Conservation (phyloP, 148 eudicot genomes). For the Amaranthus hypochondriacus region DNA sequence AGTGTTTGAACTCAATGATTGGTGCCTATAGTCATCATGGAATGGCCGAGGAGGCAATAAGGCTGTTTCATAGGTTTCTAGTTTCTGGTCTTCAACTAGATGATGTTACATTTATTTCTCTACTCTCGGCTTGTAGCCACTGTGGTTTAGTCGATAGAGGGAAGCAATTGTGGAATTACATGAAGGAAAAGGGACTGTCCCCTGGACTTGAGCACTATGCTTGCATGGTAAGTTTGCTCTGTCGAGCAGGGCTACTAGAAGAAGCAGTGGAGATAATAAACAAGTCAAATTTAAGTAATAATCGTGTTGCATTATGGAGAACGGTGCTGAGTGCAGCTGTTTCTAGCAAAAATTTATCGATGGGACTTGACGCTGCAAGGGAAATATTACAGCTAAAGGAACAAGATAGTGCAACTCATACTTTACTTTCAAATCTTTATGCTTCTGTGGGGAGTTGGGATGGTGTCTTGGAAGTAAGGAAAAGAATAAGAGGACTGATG, state of each 20-base stretch:
- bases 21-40: slow-evolving; percentile 79
- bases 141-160: slow-evolving; percentile 57
- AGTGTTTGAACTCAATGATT: slow-evolving; percentile 80
- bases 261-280: slow-evolving; percentile 57
- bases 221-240: slow-evolving; percentile 78
- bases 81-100: slow-evolving; percentile 45
- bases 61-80: slow-evolving; percentile 45
- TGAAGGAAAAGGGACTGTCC: slow-evolving; percentile 46
- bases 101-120: slow-evolving; percentile 59
- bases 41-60: slow-evolving; percentile 55
- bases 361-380: slow-evolving; percentile 57
- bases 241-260: slow-evolving; percentile 68
- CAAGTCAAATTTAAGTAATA: slow-evolving; percentile 40
- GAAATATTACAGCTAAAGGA: slow-evolving; percentile 38
- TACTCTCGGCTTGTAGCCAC: slow-evolving; percentile 77
- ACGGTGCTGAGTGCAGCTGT: slow-evolving; percentile 64
- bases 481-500: slow-evolving; percentile 38
- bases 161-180: slow-evolving; percentile 52
- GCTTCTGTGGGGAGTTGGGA: slow-evolving; percentile 71
- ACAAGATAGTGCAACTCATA: slow-evolving; percentile 53
- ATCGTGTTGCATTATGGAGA: slow-evolving; percentile 60
- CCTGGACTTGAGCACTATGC: slow-evolving; percentile 73
- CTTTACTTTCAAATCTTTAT: slow-evolving; percentile 61
- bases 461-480: slow-evolving; percentile 55
- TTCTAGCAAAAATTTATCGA: slow-evolving; percentile 32